Base-by-base conservation (phyloP, 371 early-diverging fungal species). In the Apophysomyces sp. region DNA sequence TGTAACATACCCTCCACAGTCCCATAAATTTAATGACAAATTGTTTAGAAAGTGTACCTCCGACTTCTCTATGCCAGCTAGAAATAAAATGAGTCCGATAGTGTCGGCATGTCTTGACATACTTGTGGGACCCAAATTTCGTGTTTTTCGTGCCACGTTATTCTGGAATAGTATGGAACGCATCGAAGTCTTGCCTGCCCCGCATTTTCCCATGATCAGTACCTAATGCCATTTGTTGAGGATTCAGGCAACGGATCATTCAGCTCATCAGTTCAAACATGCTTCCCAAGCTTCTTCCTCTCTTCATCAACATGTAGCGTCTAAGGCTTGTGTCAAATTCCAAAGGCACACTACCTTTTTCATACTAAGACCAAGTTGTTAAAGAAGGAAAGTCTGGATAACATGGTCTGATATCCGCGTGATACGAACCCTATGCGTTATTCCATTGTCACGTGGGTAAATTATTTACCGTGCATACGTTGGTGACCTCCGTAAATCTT, bases 81-180 rank as follows among this genome's bases (percentile, higher is more conserved):
- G 15, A 49, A 27, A 31, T 3, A 29, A 34, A 30, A 29, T 51
- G 13, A 16, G 4, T 21, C 32, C n/a, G 30, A 27, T 16, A 51
- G 29, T 39, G 37, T 21, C n/a, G 15, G 32, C 9, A 53, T 41
- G 11, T n/a, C n/a, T n/a, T n/a, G 56, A 65, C 58, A 27, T 52
- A 66, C 61, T 52, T 24, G 41, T 57, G 15, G 56, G 55, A 11
- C 61, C 61, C 52, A 61, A 55, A 32, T 58, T 58, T 31, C 61
- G 53, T 44, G 65, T 58, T 31, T 57, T 59, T 21, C 61, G 60
- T 26, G 65, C 62, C 7, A 65, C 65, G 74, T 93, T 93, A 78
- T 95, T 94, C 5, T 94, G 89, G 71, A 96, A 96, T 61, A 96
- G 94, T 65, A 96, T 92, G 55, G 93, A 92, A 44, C 96, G 86